Evolutionary conservation across 2,329 filamentous ascomycete genomes (phyloP).

Genomic region (Colletotrichum spaethianum): DNA sequence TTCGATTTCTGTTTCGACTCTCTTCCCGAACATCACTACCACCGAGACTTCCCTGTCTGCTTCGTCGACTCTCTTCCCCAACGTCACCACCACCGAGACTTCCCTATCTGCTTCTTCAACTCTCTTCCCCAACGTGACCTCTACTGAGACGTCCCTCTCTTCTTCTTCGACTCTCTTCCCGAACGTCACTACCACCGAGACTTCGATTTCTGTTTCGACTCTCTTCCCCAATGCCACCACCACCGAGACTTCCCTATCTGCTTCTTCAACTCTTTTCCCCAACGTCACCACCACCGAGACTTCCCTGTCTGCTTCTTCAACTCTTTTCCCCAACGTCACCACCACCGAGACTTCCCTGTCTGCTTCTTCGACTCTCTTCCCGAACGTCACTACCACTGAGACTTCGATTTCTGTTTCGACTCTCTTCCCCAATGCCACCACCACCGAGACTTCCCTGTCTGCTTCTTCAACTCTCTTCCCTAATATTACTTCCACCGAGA

Average conservation of each 20-base stretch:
- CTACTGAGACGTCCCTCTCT: neutral
- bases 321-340: slow-evolving; percentile 15
- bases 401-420: slow-evolving; percentile 2
- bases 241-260: neutral
- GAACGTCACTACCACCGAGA: slow-evolving; percentile 1
- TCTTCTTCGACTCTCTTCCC: slow-evolving; percentile 9
- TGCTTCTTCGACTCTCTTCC: slow-evolving; percentile 18
- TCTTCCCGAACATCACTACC: slow-evolving; percentile 7
- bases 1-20: neutral
- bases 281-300: slow-evolving; percentile 1
- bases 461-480: slow-evolving; percentile 21
- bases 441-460: neutral
- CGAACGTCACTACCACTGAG: slow-evolving; percentile 15
- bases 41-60: neutral
- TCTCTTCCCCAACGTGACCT: neutral
- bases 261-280: slow-evolving; percentile 6
- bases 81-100: neutral
- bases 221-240: slow-evolving; percentile 21
- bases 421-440: slow-evolving; percentile 19
- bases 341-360: neutral
- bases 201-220: neutral
- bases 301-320: neutral
- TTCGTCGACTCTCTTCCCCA: neutral
- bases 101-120: neutral
- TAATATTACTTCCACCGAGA: slow-evolving; percentile 1